phyloP scores from a whole-genome alignment of 2,329 filamentous ascomycete genomes.

The Botrytis sinoallii region DNA sequence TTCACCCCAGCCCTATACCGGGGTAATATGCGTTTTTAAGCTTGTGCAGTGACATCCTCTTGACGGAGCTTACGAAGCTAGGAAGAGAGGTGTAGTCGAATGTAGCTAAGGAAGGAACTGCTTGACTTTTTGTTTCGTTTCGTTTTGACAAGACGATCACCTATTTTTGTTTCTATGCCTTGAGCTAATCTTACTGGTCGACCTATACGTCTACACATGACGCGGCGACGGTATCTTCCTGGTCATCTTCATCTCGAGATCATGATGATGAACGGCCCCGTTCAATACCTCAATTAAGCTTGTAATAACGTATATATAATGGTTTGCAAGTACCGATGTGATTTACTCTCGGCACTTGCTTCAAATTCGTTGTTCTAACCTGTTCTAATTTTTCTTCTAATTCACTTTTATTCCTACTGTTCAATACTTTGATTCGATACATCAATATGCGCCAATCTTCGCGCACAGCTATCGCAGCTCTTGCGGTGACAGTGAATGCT shows the following conservation, averaged over 20 bases:
- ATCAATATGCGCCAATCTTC: background rate
- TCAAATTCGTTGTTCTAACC: background rate
- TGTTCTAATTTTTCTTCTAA: background rate
- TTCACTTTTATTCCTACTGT: background rate
- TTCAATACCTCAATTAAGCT: background rate
- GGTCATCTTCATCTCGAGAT: background rate
- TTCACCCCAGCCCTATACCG: background rate
- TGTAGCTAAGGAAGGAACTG: background rate
- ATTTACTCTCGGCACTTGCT: background rate
- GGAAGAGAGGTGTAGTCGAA: background rate
- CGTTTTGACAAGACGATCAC: background rate
- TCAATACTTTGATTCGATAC: background rate
- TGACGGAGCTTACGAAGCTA: background rate
- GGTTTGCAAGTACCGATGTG: background rate
- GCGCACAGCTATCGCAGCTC: constrained; percentile 22
- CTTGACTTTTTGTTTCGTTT: background rate
- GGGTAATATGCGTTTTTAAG: background rate
- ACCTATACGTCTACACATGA: background rate
- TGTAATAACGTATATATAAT: background rate
- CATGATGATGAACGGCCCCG: background rate
- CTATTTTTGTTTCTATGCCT: background rate
- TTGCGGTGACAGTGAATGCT: constrained; percentile 5
- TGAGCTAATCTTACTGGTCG: background rate
- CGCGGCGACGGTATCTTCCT: background rate
- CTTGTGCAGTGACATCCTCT: background rate